Evolutionary conservation across 257 asterid species (phyloP).

Genomic region (Solanum clarkiae): DNA sequence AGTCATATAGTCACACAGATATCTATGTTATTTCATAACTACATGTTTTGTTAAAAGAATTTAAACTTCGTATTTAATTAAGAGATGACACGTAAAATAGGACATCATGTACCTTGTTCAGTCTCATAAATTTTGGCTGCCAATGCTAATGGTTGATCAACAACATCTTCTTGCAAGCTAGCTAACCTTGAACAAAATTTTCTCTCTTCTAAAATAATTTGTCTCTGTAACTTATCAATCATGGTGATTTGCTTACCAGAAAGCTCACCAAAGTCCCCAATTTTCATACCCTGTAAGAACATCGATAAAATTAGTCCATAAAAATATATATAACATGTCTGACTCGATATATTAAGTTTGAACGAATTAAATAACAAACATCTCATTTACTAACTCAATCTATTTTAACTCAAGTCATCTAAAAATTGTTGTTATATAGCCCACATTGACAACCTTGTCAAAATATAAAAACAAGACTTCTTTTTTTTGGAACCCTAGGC

Average conservation of each 20-base stretch:
- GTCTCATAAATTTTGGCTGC: not conserved
- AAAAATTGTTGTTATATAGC: not conserved
- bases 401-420: not conserved
- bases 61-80: not conserved
- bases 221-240: slow-evolving; percentile 11
- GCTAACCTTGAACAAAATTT: not conserved
- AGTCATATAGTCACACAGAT: too few species aligned
- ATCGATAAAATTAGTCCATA: not conserved
- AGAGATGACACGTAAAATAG: not conserved
- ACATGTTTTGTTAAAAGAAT: too few species aligned
- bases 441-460: not conserved
- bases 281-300: not conserved
- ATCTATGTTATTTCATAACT: too few species aligned
- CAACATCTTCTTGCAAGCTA: slow-evolving; percentile 21
- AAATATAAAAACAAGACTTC: not conserved
- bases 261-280: not conserved
- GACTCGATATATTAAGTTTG: not conserved
- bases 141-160: slow-evolving; percentile 13
- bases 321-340: not conserved
- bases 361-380: fast-evolving
- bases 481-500: not conserved
- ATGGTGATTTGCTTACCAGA: not conserved
- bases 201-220: slow-evolving; percentile 4
- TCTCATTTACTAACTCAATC: not conserved
- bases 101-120: not conserved